These are phyloP conservation scores for Pulveroboletus sp. DNA, from an alignment of 1,284 basidiomycete genomes.

Conservation along the genomic window DNA sequence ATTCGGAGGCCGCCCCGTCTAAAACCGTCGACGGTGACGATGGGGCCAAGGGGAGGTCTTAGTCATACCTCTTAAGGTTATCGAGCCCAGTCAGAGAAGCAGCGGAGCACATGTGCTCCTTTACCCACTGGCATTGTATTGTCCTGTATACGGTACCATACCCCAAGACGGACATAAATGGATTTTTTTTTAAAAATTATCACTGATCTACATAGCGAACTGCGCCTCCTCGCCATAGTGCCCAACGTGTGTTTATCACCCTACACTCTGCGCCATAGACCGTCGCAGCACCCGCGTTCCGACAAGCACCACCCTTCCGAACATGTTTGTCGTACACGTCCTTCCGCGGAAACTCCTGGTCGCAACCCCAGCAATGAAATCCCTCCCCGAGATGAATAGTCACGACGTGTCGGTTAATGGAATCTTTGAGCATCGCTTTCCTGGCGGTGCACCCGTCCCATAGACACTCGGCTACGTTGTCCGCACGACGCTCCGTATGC, in stretches of 20 bases:
- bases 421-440: constrained; percentile 10
- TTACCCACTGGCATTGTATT: no score
- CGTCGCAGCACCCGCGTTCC: not conserved
- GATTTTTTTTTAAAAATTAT: no score
- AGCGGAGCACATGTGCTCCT: no score
- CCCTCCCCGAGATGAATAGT: constrained; percentile 17
- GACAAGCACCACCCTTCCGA: not conserved
- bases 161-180: no score
- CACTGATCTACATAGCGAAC: not conserved
- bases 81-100: no score
- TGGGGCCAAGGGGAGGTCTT: no score
- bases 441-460: constrained; percentile 12
- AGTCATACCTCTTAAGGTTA: no score
- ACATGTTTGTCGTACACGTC: constrained; percentile 20
- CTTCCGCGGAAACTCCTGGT: constrained; percentile 5
- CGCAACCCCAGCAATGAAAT: constrained; percentile 15
- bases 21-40: no score
- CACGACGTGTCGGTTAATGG: constrained; percentile 13
- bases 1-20: no score
- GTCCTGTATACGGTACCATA: no score
- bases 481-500: not conserved
- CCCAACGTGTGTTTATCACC: not conserved
- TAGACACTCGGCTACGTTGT: not conserved
- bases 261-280: constrained; percentile 8
- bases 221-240: not conserved